These are phyloP conservation scores for Wallacemonas collosoma DNA, from an alignment of 208 protist genomes.

Conservation along the genomic window DNA sequence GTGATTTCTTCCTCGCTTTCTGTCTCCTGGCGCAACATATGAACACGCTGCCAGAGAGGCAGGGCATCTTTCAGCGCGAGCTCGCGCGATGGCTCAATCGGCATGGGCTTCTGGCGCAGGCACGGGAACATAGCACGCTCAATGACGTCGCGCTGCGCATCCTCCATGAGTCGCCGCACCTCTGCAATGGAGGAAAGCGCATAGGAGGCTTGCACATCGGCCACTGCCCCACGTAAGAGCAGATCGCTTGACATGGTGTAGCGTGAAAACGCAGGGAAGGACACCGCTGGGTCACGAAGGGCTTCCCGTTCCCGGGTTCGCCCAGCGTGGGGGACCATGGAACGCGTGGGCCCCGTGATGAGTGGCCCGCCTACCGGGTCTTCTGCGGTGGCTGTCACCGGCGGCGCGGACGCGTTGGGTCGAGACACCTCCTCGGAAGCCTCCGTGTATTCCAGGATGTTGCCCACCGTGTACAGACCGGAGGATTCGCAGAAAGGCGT, in stretches of 20 bases:
- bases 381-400: neutral
- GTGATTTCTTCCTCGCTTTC: conserved; percentile 70
- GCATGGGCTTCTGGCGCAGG: conserved; percentile 17
- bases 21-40: conserved; percentile 68
- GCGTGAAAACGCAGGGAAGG: conserved; percentile 1
- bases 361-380: neutral
- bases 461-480: neutral
- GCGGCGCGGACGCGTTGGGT: no score
- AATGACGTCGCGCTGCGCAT: conserved; percentile 33
- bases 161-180: conserved; percentile 44
- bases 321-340: neutral
- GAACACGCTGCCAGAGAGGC: conserved; percentile 63
- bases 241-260: conserved; percentile 15
- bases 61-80: conserved; percentile 33
- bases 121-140: conserved; percentile 34
- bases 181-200: conserved; percentile 29
- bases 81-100: conserved; percentile 12
- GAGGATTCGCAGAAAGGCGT: neutral
- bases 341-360: neutral
- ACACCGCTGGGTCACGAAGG: neutral
- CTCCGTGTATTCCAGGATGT: conserved; percentile 4
- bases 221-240: conserved; percentile 21
- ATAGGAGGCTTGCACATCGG: conserved; percentile 26
- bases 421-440: neutral
- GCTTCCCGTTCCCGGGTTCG: neutral